Conservation (phyloP, 2,329 filamentous ascomycete genomes). For the Colletotrichum australisinense region DNA sequence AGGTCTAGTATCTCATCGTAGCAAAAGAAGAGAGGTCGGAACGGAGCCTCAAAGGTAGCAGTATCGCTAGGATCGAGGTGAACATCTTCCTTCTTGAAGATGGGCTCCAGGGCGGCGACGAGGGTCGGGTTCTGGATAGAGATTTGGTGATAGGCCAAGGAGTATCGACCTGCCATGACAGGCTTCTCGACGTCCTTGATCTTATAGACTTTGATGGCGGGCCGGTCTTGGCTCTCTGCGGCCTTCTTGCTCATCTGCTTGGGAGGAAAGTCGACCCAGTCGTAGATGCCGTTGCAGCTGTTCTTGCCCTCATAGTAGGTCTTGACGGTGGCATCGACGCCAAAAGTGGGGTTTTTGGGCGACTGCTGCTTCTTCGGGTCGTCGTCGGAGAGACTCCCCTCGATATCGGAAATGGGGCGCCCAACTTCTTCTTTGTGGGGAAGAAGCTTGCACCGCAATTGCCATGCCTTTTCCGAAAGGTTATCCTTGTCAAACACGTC, state of each 20-base stretch:
- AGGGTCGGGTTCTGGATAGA: constrained; percentile 56
- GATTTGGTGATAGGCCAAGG: constrained; percentile 53
- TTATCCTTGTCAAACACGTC: constrained; percentile 5
- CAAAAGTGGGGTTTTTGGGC: constrained; percentile 39
- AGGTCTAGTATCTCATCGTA: constrained; percentile 53
- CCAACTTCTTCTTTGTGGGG: constrained; percentile 35
- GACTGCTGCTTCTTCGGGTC: constrained; percentile 23
- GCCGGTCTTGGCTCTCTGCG: constrained; percentile 49
- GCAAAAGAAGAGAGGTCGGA: constrained; percentile 56
- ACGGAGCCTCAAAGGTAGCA: constrained; percentile 52
- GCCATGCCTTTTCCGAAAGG: constrained; percentile 45
- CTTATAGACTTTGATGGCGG: constrained; percentile 60
- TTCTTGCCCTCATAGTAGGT: constrained; percentile 52
- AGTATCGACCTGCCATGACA: constrained; percentile 49
- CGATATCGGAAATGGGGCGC: constrained; percentile 34
- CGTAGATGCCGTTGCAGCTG: constrained; percentile 39
- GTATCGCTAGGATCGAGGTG: constrained; percentile 51
- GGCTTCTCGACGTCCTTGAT: constrained; percentile 55
- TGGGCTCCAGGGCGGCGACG: constrained; percentile 54
- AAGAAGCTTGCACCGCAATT: constrained; percentile 46
- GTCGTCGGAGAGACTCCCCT: constrained; percentile 26
- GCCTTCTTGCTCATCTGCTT: constrained; percentile 53
- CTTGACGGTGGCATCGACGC: constrained; percentile 47
- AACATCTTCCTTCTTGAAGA: constrained; percentile 54
- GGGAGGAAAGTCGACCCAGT: constrained; percentile 56